Conservation (phyloP, 2,329 filamentous ascomycete genomes). For the Aspergillus novoparasiticus region DNA sequence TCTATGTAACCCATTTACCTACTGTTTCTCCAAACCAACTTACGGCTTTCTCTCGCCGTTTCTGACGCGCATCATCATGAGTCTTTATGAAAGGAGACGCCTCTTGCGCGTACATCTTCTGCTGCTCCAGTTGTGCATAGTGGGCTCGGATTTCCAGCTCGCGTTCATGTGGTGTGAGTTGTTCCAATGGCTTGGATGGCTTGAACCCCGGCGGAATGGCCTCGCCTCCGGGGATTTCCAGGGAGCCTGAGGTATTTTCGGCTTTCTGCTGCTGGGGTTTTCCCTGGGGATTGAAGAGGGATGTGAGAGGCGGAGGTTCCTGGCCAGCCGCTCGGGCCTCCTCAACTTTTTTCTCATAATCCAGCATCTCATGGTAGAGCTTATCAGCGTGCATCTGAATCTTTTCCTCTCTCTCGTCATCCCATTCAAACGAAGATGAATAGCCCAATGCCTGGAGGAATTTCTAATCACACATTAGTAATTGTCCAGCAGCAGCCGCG, state of each 20-base stretch:
- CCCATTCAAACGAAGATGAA: slow-evolving; percentile 66
- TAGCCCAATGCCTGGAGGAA: slow-evolving; percentile 92
- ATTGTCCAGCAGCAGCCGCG: not conserved
- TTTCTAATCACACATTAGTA: slow-evolving; percentile 54
- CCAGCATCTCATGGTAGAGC: slow-evolving; percentile 83
- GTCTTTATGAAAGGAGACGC: slow-evolving; percentile 39
- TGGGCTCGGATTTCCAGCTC: slow-evolving; percentile 47
- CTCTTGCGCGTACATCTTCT: slow-evolving; percentile 39
- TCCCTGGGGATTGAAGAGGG: slow-evolving; percentile 46
- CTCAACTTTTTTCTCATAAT: slow-evolving; percentile 75
- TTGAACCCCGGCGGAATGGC: slow-evolving; percentile 38
- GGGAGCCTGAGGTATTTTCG: slow-evolving; percentile 19
- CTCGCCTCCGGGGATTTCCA: slow-evolving; percentile 42
- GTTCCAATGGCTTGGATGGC: slow-evolving; percentile 40
- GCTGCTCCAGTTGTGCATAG: slow-evolving; percentile 41
- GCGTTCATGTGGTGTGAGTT: slow-evolving; percentile 50
- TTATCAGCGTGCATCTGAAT: slow-evolving; percentile 96
- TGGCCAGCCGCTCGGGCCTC: slow-evolving; percentile 51
- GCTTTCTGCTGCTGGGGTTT: slow-evolving; percentile 17
- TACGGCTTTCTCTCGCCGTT: slow-evolving; percentile 42
- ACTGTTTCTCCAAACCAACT: slow-evolving; percentile 49
- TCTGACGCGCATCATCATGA: slow-evolving; percentile 39
- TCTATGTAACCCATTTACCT: slow-evolving; percentile 43
- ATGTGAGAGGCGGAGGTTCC: slow-evolving; percentile 47
- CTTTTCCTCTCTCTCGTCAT: slow-evolving; percentile 73